Evolutionary conservation across 257 asterid species (phyloP), one percentile per base, ranked within the genome.

Genomic region (Fraxinus americana): DNA sequence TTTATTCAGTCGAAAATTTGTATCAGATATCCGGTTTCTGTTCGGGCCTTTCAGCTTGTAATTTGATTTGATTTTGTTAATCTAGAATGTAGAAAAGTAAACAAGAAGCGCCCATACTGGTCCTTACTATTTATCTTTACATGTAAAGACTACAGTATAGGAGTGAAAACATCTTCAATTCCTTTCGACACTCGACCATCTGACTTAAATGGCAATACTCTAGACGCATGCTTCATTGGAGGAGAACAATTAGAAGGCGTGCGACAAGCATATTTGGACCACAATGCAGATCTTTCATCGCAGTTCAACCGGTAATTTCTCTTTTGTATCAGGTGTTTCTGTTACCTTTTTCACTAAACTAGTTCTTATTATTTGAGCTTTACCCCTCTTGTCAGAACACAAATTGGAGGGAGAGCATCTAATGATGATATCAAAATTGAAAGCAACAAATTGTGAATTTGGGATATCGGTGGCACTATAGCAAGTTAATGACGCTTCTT

Each of bases 151-250:
- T n/a, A 23, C 63, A 59, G 19, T 19, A 66, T 77, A 86, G 89
- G 87, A 78, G 61, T 71, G 21, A 75, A 74, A 48, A 74, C 76
- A 73, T 54, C 81, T 77, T 79, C 81, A 27, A 48, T 41, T 73
- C 72, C 78, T 23, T 76, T 61, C 3, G 81, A 71, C 75, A 32
- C 83, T 11, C 79, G 50, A 67, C 38, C 79, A 63, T 77, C 88
- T 72, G 63, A 39, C 23, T 21, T 72, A 79, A 88, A 81, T 73
- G 84, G 80, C 16, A 73, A 36, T 82, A 77, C 74, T 29, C 50
- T 83, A 17, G 89, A 83, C 25, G 80, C 84, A 16, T 78, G 88
- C 79, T 65, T 83, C 57, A 67, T 79, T 45, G 84, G 79, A 74
- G 85, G 77, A 59, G 82, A 81, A 67, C 70, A 76, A 75, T 45